Evolutionary conservation across 75 land plant genomes (phyloP).

Genomic region (Selaginella tamariscina): DNA sequence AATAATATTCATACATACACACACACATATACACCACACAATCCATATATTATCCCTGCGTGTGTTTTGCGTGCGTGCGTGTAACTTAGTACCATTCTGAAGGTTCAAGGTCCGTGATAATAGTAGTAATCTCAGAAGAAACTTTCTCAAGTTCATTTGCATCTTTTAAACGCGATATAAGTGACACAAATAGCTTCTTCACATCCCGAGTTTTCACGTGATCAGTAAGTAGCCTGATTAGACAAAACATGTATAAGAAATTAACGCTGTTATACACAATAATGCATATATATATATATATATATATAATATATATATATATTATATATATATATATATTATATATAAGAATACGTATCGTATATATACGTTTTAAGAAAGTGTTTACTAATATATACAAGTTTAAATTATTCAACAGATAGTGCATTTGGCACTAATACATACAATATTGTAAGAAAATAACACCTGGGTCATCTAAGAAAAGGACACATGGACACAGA

Average conservation of each 20-base stretch:
- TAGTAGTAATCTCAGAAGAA: slow-evolving; percentile 13
- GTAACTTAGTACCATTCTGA: slow-evolving; percentile 15
- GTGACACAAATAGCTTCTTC: slow-evolving; percentile 17
- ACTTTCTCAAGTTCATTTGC: slow-evolving; percentile 14
- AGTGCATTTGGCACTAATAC: too few species aligned
- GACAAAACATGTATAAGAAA: not conserved
- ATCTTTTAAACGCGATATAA: slow-evolving; percentile 16
- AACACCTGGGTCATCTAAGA: too few species aligned
- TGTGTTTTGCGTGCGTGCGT: too few species aligned
- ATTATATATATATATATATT: too few species aligned
- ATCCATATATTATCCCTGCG: not conserved
- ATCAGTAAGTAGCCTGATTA: slow-evolving; percentile 16
- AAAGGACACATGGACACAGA: too few species aligned
- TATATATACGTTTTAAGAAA: too few species aligned
- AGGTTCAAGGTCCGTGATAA: slow-evolving; percentile 13
- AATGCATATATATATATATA: too few species aligned
- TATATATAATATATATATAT: too few species aligned
- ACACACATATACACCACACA: not conserved
- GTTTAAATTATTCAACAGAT: too few species aligned
- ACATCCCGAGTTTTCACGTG: slow-evolving; percentile 17
- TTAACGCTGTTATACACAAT: not conserved
- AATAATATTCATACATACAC: not conserved
- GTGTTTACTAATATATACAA: too few species aligned
- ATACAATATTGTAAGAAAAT: too few species aligned
- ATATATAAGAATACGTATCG: too few species aligned